Base-by-base conservation (phyloP, 768 basidiomycete species). In the Dioszegia hungarica region DNA sequence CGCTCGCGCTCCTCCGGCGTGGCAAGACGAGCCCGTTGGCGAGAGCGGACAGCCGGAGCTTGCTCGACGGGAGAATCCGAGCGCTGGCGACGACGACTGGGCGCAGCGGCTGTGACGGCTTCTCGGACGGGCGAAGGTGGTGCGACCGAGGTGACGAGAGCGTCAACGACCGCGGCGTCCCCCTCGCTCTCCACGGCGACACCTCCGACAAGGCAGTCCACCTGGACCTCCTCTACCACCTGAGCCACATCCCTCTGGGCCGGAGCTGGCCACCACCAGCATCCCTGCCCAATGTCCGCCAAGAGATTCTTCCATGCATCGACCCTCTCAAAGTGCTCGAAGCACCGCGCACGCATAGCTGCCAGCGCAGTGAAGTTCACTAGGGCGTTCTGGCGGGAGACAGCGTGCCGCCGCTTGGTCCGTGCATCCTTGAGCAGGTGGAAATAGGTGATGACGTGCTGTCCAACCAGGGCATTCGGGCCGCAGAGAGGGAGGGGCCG, bases 191-290 rank as follows among this genome's bases (percentile, higher is more conserved):
- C 37, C 17, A 19, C 31, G 11, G 39, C 37, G 5, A 41, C n/a
- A 14, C 41, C 27, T 28, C 29, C 37, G 15, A 39, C 25, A 19
- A 41, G 0, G 11, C 27, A 31, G 3, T 40, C 50, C 8, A 41
- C 38, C 50, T 39, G 37, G 6, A 52, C 50, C 28, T 52, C 50
- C 24, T 40, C 50, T 10, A 34, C n/a, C n/a, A n/a, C n/a, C 31
- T 33, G 31, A 33, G 31, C 31, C 31, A 6, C 31, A 6, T 33
- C 31, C 31, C 8, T 12, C 28, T 46, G 27, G 28, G 28, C 47
- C 27, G 31, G 47, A 12, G 25, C n/a, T n/a, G n/a, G 27, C 49
- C 34, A 38, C 49, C 49, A 51, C 49, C 49, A 51, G 36, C 49
- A 51, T 14, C 49, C 49, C 49, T 39, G 34, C 9, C 25, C 14